Evolutionary conservation across 2,329 filamentous ascomycete species (phyloP), one percentile per base, ranked within the genome.

Genomic region (Penicillium sp.): DNA sequence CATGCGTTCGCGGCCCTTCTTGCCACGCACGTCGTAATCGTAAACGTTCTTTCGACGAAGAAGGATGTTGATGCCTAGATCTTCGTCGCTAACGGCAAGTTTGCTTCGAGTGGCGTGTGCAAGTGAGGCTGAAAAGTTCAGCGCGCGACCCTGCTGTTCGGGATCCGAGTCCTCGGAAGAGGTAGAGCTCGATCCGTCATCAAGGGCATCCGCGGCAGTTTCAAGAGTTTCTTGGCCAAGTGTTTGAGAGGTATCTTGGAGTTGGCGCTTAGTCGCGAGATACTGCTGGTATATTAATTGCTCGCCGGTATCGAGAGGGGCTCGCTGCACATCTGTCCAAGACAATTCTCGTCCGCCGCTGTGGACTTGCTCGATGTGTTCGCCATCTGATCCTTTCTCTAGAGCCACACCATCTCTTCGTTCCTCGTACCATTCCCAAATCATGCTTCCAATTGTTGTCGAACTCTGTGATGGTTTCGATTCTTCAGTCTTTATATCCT

Each of bases 11-110:
- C 93, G 85, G 3, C 94, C 94, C 71, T 91, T 96, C 74, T 96
- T 97, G 36, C 89, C 90, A 41, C 91, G 84, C 1, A 97, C 89
- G 69, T 97, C 91, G 66, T 90, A 99, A 74, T 99, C 94, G 72
- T 94, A 90, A n/a, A 96, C 87, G 15, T 89, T 90, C 71, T 93
- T 96, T 65, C 90, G 89, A 66, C 94, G 90, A 41, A 97, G 82
- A 10, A 99, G 81, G 48, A 99, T 86, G 65, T 96, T 97, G 64
- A 97, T 87, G 19, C 94, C 94, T 3, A 97, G 81, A 66, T 97
- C 94, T 63, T 93, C 91, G 65, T 97, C 93, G 53, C 86, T 93
- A 39, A 96, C 80, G 0, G 90, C 90, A 25, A 93, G 84, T 73
- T 96, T 96, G 72, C 91, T 93, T 60, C 91, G 86, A 62, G 87